Base-by-base conservation (phyloP, 169 alveolate genomes). In the Plasmodium gaboni region DNA sequence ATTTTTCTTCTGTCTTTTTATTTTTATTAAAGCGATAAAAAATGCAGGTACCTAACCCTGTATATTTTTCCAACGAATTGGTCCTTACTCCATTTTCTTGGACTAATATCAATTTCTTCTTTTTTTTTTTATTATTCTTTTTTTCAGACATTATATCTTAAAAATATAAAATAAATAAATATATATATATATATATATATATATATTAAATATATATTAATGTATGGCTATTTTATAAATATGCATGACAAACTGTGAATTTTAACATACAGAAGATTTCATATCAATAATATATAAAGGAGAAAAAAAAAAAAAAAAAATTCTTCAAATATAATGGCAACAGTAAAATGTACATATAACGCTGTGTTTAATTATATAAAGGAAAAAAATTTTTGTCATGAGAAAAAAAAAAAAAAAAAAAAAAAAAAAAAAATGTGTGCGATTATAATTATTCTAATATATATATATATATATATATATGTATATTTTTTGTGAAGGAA, bases 11-110 rank as follows among this genome's bases (percentile, higher is more conserved):
- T 28, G 51, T 64, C 74, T 76, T 76, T 53, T 9, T 13, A 50
- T 76, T 76, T 63, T 76, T 76, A 70, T 57, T 17, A 76, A 65
- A 60, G 38, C 38, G 38, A 9, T 61, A 76, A 64, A 76, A 76
- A 46, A 65, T 57, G 19, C 48, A 74, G 51, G 89, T 76, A n/a
- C 89, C 89, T 70, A 76, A 57, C 1, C 89, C 89, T 44, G 89
- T 63, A 53, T 76, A 76, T 17, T 76, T 51, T 42, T 57, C 69
- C 55, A 76, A 44, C 24, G 73, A 50, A 68, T 48, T 64, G 26
- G 76, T 59, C 13, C 78, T 17, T 68, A 28, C 76, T n/a, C 89
- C 89, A 76, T 64, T 65, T 44, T 76, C 74, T 42, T 76, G 63
- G n/a, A 76, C 32, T 57, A 76, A 64, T 65, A 50, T 76, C 53